phyloP scores from a whole-genome alignment of 2,329 filamentous ascomycete genomes.

The Epichloe sp. region DNA sequence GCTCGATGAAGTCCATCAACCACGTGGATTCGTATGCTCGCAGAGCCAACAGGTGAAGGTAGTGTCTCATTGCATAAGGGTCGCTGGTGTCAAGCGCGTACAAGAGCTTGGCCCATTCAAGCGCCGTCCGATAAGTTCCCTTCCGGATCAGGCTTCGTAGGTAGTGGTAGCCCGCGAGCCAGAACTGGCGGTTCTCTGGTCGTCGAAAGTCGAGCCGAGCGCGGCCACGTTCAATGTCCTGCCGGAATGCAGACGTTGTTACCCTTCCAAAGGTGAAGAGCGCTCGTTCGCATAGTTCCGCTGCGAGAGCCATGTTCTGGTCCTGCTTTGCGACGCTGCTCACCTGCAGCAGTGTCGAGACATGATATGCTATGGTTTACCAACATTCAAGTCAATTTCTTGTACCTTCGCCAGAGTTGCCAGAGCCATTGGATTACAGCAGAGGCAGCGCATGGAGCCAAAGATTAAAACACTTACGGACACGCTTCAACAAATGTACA shows the following conservation, averaged over 20 bases:
- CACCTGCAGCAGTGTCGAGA: conserved; percentile 86
- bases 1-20: conserved; percentile 55
- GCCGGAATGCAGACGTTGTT: conserved; percentile 68
- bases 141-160: conserved; percentile 75
- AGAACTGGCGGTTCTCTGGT: conserved; percentile 84
- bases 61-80: conserved; percentile 69
- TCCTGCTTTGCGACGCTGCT: conserved; percentile 88
- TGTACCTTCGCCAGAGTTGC: neutral
- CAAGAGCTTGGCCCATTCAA: conserved; percentile 86
- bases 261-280: conserved; percentile 90
- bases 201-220: conserved; percentile 70
- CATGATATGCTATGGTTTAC: conserved; percentile 57
- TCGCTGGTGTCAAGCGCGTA: conserved; percentile 64
- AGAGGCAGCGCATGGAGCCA: neutral
- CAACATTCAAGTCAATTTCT: conserved; percentile 8
- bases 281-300: conserved; percentile 79
- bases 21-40: conserved; percentile 64
- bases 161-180: conserved; percentile 81
- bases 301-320: conserved; percentile 71
- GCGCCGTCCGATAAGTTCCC: conserved; percentile 84
- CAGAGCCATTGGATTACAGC: too few relatives aligned
- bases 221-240: conserved; percentile 61
- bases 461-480: conserved; percentile 18
- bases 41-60: conserved; percentile 76
- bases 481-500: conserved; percentile 50